Conservation (phyloP, 106 monocot species). For the Dendrobium catenatum region DNA sequence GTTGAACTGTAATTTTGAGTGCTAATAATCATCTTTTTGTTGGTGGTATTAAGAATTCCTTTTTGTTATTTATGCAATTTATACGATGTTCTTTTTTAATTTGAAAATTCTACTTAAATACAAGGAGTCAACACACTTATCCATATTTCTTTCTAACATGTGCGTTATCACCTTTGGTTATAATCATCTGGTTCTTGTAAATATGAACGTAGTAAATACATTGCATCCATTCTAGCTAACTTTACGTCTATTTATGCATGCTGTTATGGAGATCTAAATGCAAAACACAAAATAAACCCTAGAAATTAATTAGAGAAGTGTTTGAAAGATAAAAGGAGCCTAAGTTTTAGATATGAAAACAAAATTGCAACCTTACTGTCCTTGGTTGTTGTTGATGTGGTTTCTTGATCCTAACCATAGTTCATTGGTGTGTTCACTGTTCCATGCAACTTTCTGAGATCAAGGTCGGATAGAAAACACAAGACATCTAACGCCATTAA, state of each 20-base stretch:
- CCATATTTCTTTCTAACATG: not conserved
- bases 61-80: not conserved
- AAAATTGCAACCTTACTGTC: too few species aligned
- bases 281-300: not conserved
- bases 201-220: not conserved
- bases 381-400: too few species aligned
- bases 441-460: too few species aligned
- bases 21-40: not conserved
- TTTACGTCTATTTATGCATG: not conserved
- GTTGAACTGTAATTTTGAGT: not conserved
- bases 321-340: too few species aligned
- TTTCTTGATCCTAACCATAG: too few species aligned
- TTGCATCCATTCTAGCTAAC: not conserved
- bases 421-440: too few species aligned
- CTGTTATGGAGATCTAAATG: too few species aligned
- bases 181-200: not conserved
- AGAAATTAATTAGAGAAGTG: too few species aligned
- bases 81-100: not conserved
- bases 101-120: not conserved
- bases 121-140: not conserved
- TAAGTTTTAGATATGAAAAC: too few species aligned
- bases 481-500: too few species aligned
- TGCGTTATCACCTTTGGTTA: not conserved
- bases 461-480: too few species aligned
- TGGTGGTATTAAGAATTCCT: not conserved